Conservation (phyloP, 148 eudicot genomes). For the Polygonum aviculare region DNA sequence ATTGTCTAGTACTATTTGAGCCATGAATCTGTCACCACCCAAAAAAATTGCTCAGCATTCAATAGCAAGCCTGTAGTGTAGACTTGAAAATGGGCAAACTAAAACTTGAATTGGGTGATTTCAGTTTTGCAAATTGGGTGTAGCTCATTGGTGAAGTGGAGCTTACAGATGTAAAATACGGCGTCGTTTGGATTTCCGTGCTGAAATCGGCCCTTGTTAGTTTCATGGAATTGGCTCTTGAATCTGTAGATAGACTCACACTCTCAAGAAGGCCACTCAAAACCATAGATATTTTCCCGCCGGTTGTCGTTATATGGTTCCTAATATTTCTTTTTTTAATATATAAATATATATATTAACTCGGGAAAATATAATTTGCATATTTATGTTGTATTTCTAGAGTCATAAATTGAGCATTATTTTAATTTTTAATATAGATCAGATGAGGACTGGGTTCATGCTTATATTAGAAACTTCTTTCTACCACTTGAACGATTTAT, state of each 20-base stretch:
- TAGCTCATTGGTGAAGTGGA: neutral
- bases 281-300: constrained; percentile 8
- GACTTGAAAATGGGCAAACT: neutral
- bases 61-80: neutral
- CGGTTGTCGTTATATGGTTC: constrained; percentile 1
- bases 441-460: no score
- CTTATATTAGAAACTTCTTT: no score
- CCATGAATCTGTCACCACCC: constrained; percentile 4
- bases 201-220: neutral
- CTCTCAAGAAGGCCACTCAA: neutral
- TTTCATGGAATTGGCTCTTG: neutral
- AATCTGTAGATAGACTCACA: neutral
- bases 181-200: neutral
- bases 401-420: no score
- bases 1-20: neutral
- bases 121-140: neutral
- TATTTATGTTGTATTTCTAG: no score
- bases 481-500: no score
- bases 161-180: neutral
- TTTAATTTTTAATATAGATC: no score
- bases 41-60: neutral
- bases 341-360: no score
- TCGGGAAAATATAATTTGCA: no score
- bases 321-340: neutral
- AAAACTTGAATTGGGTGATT: neutral